Base-by-base conservation (phyloP, 2,329 filamentous ascomycete genomes). In the Trichoderma breve region DNA sequence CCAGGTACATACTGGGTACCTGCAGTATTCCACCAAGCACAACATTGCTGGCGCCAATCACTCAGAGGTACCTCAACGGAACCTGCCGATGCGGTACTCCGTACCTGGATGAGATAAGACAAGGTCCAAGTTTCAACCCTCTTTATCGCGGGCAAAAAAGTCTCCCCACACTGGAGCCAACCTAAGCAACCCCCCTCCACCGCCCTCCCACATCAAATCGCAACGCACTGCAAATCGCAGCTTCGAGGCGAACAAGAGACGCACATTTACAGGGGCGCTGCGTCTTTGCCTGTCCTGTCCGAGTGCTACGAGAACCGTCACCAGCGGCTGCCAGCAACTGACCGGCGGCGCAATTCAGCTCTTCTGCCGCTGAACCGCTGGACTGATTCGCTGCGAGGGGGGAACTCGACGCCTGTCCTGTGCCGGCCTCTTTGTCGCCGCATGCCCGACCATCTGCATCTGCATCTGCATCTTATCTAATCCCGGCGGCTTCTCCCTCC, bases 51-150 rank as follows among this genome's bases (percentile, higher is more conserved):
- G 39, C 39, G 39, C 3, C 39, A 43, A n/a, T 18, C 39, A n/a
- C 39, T 1, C 39, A n/a, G 39, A 43, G 39, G 57, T 61, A 70
- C 51, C 24, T 36, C 1, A 2, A 15, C 21, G 34, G 24, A 30
- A 67, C 64, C 53, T 67, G 51, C 51, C 11, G 9, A 24, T 3
- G 5, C n/a, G 28, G 51, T 32, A 47, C 67, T n/a, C 28, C 55
- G 65, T 70, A 62, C 55, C 67, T 70, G 57, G 57, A 61, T 62
- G 67, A 61, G 67, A 70, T 70, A 70, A 70, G 67, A 70, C 57
- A 53, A 34, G 34, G 53, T 26, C 53, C 21, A 57, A 70, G 67
- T 62, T 26, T 53, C 64, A 70, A 71, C 47, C 39, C 47, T 66
- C 47, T 58, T 51, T 73, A 62, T 64, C 64, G 58, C 58, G 32